These are phyloP conservation scores for Botryotinia calthae DNA, from an alignment of 2,329 filamentous ascomycete species.

Conservation along the genomic window DNA sequence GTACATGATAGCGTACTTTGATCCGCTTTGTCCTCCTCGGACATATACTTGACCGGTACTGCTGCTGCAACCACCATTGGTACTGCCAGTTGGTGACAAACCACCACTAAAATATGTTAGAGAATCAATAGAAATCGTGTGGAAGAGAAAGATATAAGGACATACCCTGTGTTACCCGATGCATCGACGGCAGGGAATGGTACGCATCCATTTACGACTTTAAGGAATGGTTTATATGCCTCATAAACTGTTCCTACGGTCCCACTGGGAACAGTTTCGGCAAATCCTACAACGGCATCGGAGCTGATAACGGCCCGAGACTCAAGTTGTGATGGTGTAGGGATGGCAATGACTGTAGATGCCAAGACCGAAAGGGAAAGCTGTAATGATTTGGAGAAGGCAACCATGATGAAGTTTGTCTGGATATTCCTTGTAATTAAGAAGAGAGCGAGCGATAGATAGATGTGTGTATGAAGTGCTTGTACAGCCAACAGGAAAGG, in stretches of 20 bases:
- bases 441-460: background rate
- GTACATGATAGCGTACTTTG: conserved; percentile 50
- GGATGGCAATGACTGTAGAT: conserved; percentile 20
- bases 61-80: conserved; percentile 43
- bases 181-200: conserved; percentile 61
- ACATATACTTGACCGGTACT: conserved; percentile 52
- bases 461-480: background rate
- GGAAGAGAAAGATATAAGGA: background rate
- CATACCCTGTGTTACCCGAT: conserved; percentile 55
- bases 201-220: conserved; percentile 59
- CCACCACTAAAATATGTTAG: conserved; percentile 30
- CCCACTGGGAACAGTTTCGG: conserved; percentile 50
- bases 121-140: background rate
- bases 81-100: conserved; percentile 40
- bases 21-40: conserved; percentile 43
- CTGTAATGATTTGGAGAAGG: conserved; percentile 25
- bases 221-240: conserved; percentile 55
- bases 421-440: background rate
- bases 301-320: conserved; percentile 45
- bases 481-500: background rate
- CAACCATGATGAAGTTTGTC: conserved; percentile 24
- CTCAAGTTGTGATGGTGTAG: conserved; percentile 29
- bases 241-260: conserved; percentile 49
- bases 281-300: conserved; percentile 51
- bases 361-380: conserved; percentile 26